phyloP scores from a whole-genome alignment of 179 eudicot genomes.

The Spinacia oleracea region DNA sequence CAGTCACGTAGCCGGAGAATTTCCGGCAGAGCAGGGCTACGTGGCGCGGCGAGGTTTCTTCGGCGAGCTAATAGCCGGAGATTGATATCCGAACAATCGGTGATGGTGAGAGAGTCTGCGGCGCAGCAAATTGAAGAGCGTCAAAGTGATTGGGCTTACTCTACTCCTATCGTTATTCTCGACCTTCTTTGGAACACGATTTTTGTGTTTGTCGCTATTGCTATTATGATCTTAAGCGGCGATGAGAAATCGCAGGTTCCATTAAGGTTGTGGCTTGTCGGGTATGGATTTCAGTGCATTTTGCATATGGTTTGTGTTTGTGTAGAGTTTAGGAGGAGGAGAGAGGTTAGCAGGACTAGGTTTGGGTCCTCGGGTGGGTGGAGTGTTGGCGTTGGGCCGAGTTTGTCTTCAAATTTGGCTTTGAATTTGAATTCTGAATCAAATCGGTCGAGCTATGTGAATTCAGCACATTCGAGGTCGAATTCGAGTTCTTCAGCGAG shows the following conservation, averaged over 20 bases:
- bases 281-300: slow-evolving; percentile 66
- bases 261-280: slow-evolving; percentile 72
- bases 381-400: slow-evolving; percentile 18
- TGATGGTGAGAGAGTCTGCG: slow-evolving; percentile 76
- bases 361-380: slow-evolving; percentile 14
- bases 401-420: slow-evolving; percentile 18
- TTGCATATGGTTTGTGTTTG: slow-evolving; percentile 75
- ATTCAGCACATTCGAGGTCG: slow-evolving; percentile 23
- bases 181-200: slow-evolving; percentile 78
- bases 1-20: slow-evolving; percentile 43
- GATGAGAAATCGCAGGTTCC: slow-evolving; percentile 59
- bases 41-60: slow-evolving; percentile 77
- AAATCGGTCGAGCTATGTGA: slow-evolving; percentile 25
- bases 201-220: slow-evolving; percentile 45
- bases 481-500: slow-evolving; percentile 54
- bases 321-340: slow-evolving; percentile 60
- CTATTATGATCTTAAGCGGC: slow-evolving; percentile 44
- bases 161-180: slow-evolving; percentile 68
- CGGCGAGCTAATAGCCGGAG: slow-evolving; percentile 69
- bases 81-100: slow-evolving; percentile 70
- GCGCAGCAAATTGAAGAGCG: slow-evolving; percentile 90
- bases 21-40: slow-evolving; percentile 56
- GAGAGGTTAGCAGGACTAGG: slow-evolving; percentile 22
- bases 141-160: slow-evolving; percentile 89
- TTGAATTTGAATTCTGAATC: slow-evolving; percentile 41